Evolutionary conservation across 305 asterid species (phyloP).

Genomic region (Nicotiana rustica): DNA sequence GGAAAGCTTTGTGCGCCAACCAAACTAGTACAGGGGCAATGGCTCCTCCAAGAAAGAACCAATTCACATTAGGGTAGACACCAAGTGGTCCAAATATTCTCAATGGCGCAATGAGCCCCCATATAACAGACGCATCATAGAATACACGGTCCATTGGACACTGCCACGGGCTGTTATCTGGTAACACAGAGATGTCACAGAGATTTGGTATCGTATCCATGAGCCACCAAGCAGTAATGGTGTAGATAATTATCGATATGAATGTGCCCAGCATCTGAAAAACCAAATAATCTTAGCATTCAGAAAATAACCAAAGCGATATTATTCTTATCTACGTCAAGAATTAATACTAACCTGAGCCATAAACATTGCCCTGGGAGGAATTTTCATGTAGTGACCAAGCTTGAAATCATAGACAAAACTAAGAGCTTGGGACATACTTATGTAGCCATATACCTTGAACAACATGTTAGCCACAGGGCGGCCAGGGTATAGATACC

Average conservation of each 20-base stretch:
- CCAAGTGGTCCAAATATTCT: slow-evolving; percentile 67
- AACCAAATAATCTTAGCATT: background rate
- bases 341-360: slow-evolving; percentile 51
- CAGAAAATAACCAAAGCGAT: background rate
- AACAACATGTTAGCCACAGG: slow-evolving; percentile 75
- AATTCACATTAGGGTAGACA: slow-evolving; percentile 49
- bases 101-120: slow-evolving; percentile 59
- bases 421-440: slow-evolving; percentile 63
- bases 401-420: slow-evolving; percentile 70
- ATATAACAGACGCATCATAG: slow-evolving; percentile 54
- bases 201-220: slow-evolving; percentile 52
- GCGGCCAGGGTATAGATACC: slow-evolving; percentile 59
- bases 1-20: slow-evolving; percentile 47
- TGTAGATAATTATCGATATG: slow-evolving; percentile 40
- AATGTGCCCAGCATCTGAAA: slow-evolving; percentile 55
- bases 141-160: slow-evolving; percentile 53
- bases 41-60: slow-evolving; percentile 73
- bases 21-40: slow-evolving; percentile 57
- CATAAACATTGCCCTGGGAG: slow-evolving; percentile 71
- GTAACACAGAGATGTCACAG: slow-evolving; percentile 46
- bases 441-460: slow-evolving; percentile 68
- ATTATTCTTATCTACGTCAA: background rate
- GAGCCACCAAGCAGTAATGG: slow-evolving; percentile 61
- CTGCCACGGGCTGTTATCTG: slow-evolving; percentile 53
- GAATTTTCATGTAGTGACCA: slow-evolving; percentile 80